Evolutionary conservation across 495 filamentous ascomycete genomes (phyloP), one percentile per base, ranked within the genome.

Genomic region (Paragyromitra xinjiangensis): DNA sequence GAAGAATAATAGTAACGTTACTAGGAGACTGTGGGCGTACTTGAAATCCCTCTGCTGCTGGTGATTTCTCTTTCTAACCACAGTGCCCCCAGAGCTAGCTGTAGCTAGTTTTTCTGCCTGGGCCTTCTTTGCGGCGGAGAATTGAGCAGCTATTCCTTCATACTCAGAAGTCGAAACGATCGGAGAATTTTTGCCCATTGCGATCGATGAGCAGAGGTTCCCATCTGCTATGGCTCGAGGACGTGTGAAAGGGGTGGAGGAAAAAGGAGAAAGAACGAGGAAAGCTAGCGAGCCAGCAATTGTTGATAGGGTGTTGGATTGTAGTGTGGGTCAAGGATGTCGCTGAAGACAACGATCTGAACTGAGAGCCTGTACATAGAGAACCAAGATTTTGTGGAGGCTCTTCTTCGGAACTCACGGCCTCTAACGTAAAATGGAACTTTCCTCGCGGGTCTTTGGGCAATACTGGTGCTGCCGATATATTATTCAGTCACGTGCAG

Each of bases 1-100:
- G 64, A 90, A 83, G 78, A 84, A 85, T 40, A 86, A 55, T 53
- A 90, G 85, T 75, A 90, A 86, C 9, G 80, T 83, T 8, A 89
- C 80, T 14, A 88, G 69, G 22, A 88, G 80, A n/a, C 82, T 82
- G 80, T 89, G 88, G 9, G 83, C 82, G 42, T 86, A 85, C 75
- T 88, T 89, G 84, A 90, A 90, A 64, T 85, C 84, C 44, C 82
- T 83, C 61, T 81, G 81, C 62, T 84, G 84, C 4, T 66, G 69
- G 1, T 59, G 64, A 56, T 81, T 82, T 40, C 71, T 76, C 44
- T 56, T 74, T 39, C 51, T 56, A 44, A 67, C 61, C 7, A 79
- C n/a, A 37, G 72, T 48, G 64, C 77, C 71, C 14, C 42, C 70
- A 0, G 71, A 69, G 22, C 40, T 63, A 29, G 73, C 65, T 78